These are phyloP conservation scores for Sporodiniella umbellata DNA, from an alignment of 371 early-diverging fungal genomes.

Conservation along the genomic window DNA sequence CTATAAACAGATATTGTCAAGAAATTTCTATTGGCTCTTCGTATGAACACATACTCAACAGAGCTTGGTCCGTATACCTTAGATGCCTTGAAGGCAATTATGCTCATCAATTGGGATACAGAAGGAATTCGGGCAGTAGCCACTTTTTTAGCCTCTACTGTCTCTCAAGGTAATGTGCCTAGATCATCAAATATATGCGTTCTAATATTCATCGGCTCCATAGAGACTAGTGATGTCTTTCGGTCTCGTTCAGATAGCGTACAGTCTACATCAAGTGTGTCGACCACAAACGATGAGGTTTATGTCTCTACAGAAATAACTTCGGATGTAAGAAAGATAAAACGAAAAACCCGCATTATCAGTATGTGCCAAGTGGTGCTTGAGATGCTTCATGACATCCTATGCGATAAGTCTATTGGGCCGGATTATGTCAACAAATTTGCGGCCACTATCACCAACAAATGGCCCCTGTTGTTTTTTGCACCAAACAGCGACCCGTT, in stretches of 20 bases:
- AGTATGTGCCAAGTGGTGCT: slow-evolving; percentile 65
- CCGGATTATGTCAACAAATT: slow-evolving; percentile 41
- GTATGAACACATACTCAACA: slow-evolving; percentile 57
- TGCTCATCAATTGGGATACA: slow-evolving; percentile 57
- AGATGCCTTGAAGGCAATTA: slow-evolving; percentile 53
- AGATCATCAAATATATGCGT: background rate
- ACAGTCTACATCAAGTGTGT: background rate
- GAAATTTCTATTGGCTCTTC: slow-evolving; percentile 59
- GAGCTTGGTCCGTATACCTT: slow-evolving; percentile 53
- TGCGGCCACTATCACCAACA: slow-evolving; percentile 60
- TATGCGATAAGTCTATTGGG: slow-evolving; percentile 44
- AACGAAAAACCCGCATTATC: slow-evolving; percentile 30
- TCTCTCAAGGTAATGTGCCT: slow-evolving; percentile 64
- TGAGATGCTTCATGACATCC: slow-evolving; percentile 69
- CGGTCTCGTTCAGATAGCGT: slow-evolving; percentile 15
- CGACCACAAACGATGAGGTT: slow-evolving; percentile 1
- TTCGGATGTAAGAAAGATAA: slow-evolving; percentile 30
- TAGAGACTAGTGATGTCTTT: background rate
- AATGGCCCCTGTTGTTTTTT: slow-evolving; percentile 72
- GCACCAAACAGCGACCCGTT: slow-evolving; percentile 50
- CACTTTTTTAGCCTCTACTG: slow-evolving; percentile 67
- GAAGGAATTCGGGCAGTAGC: slow-evolving; percentile 66
- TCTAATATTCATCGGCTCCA: background rate
- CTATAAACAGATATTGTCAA: slow-evolving; percentile 54
- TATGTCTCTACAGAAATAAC: slow-evolving; percentile 20